Evolutionary conservation across 257 asterid species (phyloP), one percentile per base, ranked within the genome.

Genomic region (Euphrasia confusa): DNA sequence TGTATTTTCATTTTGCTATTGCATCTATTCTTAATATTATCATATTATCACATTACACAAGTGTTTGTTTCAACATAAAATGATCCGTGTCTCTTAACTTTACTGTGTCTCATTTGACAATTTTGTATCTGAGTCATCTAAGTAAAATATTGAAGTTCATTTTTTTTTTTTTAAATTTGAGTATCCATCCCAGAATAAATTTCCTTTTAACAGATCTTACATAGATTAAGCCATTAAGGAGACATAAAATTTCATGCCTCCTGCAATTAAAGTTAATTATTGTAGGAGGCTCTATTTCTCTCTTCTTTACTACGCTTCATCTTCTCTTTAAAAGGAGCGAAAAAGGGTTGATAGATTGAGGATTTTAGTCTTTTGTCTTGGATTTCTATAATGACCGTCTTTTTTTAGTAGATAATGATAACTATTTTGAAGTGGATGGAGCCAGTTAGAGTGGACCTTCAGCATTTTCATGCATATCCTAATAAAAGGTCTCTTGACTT

Each of bases 1-100:
- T 45, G 0, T 27, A 28, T 14, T 48, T 30, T 11, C 10, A n/a
- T n/a, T 4, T 47, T 62, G 8, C 0, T 13, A 18, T 64, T 27
- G 35, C 68, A 33, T 52, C 35, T 32, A 47, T n/a, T 30, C 45
- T 11, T 17, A 54, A 47, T 40, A 1, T 40, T 10, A 15, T 48
- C 42, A 63, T 64, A 52, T 37, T 18, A 35, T 37, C 6, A 18
- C 5, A 7, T 9, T 15, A 47, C 9, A 7, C 17, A 58, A 39
- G 24, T 48, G 58, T 64, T 32, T 47, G 49, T 37, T 28, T 58
- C 58, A 58, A 45, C 52, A 58, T 21, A 49, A 32, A 47, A 30
- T 33, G 39, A 58, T 58, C 27, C 27, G 48, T 67, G 39, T 32
- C n/a, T 2, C 32, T 4, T 8, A 4, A 35, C 24, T 21, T 21